Evolutionary conservation across 2,329 filamentous ascomycete species (phyloP), one percentile per base, ranked within the genome.

Genomic region (Sporothrix globosa): DNA sequence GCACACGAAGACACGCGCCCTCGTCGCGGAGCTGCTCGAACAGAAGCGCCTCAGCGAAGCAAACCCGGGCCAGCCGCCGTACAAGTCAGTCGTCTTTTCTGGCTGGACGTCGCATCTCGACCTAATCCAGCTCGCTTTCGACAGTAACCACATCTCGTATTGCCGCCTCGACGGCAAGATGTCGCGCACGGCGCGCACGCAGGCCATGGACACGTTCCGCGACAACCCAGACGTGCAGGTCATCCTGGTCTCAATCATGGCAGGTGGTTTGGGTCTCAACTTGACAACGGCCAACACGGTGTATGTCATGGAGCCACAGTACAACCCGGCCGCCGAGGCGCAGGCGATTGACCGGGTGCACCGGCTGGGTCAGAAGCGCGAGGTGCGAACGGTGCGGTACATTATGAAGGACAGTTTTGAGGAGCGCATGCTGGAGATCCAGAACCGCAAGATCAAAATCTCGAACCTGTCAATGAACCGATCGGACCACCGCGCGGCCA

Each of bases 301-400:
- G 17, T 98, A 96, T 78, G 91, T 98, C 76, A 98, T 99, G 95
- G 96, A 99, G 79, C 96, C 96, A 5, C 94, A 97, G 77, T 99
- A 95, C 82, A 99, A 99, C 77, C 96, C 96, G 0, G 94, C 93
- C 0, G 93, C 94, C 0, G 95, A 99, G 79, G 92, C 93, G 5
- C 96, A 99, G 81, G 96, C 96, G 1, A 87, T 98, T 9, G 96
- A 98, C 78, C 92, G 96, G 41, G 92, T 99, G 6, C 94, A 97
- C 79, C 90, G 94, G 21, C 83, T 97, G 1, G 94, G 96, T 0
- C 96, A 99, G 82, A 96, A 88, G 75, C 86, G 96, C n/a, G 87
- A 90, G 14, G 96, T 99, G 0, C 87, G 87, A n/a, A 96, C 93
- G 1, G 89, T 92, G 50, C 88, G 94, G 50, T 98, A 92, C 79